Conservation (phyloP, 495 filamentous ascomycete species). For the Xylaria longipes region DNA sequence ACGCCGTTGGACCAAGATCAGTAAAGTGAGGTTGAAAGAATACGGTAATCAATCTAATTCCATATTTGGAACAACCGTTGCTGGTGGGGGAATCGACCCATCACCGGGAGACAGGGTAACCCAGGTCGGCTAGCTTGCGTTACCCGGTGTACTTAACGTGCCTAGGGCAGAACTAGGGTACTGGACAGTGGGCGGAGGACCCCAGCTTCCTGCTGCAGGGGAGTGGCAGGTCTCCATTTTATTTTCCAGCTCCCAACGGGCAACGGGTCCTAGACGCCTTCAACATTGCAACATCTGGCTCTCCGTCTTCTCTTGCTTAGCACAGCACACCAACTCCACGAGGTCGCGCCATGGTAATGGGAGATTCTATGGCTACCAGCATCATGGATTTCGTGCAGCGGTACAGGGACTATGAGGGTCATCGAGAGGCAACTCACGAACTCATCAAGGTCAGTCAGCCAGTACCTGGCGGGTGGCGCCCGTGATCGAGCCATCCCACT, state of each 20-base stretch:
- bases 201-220: slow-evolving; percentile 23
- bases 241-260: slow-evolving; percentile 27
- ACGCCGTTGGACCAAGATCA: not conserved
- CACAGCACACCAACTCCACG: not conserved
- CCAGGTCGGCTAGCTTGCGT: not conserved
- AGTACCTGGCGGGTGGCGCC: not conserved
- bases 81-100: slow-evolving; percentile 19
- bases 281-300: slow-evolving; percentile 10
- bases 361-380: slow-evolving; percentile 8
- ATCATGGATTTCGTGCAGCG: slow-evolving; percentile 52
- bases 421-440: slow-evolving; percentile 43
- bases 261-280: not conserved
- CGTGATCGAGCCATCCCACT: slow-evolving; percentile 2
- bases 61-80: slow-evolving; percentile 18
- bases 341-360: slow-evolving; percentile 3
- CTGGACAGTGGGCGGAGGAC: not conserved
- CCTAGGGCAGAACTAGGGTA: slow-evolving; percentile 3
- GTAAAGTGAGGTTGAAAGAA: not conserved
- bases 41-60: slow-evolving; percentile 22
- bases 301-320: not conserved
- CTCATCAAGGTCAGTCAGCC: slow-evolving; percentile 47
- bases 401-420: slow-evolving; percentile 44
- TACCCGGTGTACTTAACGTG: not conserved
- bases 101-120: not conserved
- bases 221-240: slow-evolving; percentile 26